A percentile compares a stretch with the other conserved stretches of the same genome.
Conservation (phyloP, 2,329 filamentous ascomycete genomes). For the Ophiostoma sp. region DNA sequence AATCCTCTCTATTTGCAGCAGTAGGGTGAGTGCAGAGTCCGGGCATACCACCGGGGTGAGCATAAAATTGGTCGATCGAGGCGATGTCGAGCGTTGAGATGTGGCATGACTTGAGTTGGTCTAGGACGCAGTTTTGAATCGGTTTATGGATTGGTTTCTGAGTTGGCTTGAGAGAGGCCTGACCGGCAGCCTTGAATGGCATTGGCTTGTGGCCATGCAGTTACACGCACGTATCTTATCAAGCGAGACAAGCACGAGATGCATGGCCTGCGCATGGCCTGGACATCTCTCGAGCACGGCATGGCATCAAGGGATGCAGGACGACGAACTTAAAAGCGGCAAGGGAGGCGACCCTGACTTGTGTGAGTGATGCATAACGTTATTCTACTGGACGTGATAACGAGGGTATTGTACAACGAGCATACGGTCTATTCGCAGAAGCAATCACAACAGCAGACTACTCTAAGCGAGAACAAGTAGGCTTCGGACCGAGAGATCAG, state of each 20-base stretch:
- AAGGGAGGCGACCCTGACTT: slow-evolving; percentile 6
- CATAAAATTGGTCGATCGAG: background rate
- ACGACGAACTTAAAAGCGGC: slow-evolving; percentile 7
- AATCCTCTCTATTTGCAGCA: background rate
- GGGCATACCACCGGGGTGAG: background rate
- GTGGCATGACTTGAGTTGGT: background rate
- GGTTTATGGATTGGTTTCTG: background rate
- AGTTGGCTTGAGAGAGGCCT: background rate
- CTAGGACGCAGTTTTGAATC: too few species aligned
- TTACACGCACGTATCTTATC: background rate
- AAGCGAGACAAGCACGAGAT: background rate
- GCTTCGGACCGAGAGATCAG: slow-evolving; percentile 4
- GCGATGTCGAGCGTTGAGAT: background rate
- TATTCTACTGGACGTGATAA: background rate
- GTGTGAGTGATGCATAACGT: too few species aligned
- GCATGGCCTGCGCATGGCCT: background rate
- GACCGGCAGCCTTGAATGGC: background rate
- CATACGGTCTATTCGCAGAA: background rate
- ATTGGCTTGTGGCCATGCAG: background rate
- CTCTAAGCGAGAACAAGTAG: background rate
- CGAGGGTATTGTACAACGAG: background rate
- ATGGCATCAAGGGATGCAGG: slow-evolving; percentile 1
- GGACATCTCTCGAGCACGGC: background rate
- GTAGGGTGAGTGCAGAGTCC: slow-evolving; percentile 2
- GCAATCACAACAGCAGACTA: background rate